Conservation (phyloP, 108 stramenopile species). For the Nitzschia sp. region DNA sequence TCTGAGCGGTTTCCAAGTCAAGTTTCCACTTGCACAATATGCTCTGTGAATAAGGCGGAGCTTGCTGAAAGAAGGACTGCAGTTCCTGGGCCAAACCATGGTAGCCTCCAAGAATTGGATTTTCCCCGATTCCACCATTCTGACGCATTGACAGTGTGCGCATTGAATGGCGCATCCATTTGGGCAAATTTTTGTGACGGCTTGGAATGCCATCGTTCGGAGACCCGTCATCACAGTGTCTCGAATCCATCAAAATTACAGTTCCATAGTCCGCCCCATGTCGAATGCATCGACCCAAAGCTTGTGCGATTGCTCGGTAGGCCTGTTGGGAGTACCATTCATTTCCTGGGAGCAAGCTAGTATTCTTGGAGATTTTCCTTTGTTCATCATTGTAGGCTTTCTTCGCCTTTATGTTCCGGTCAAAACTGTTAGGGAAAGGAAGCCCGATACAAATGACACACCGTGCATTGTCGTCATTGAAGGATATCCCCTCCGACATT, state of each 20-base stretch:
- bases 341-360: conserved; percentile 61
- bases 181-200: conserved; percentile 64
- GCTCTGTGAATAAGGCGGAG: conserved; percentile 37
- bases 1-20: conserved; percentile 19
- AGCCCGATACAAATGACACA: conserved; percentile 75
- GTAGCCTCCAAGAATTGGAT: conserved; percentile 44
- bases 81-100: conserved; percentile 48
- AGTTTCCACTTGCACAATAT: conserved; percentile 38
- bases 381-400: conserved; percentile 81
- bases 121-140: conserved; percentile 18
- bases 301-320: conserved; percentile 89
- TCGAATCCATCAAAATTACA: conserved; percentile 77
- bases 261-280: conserved; percentile 90
- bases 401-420: conserved; percentile 67
- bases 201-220: conserved; percentile 48
- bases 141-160: conserved; percentile 49
- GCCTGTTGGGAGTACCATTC: conserved; percentile 94
- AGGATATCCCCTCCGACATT: conserved; percentile 82
- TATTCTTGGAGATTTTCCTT: conserved; percentile 46
- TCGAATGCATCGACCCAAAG: conserved; percentile 85
- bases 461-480: conserved; percentile 84
- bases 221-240: conserved; percentile 77
- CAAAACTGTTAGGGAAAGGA: conserved; percentile 55
- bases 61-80: conserved; percentile 45
- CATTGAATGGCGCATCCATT: conserved; percentile 73